A percentile compares a stretch with the other conserved stretches of the same genome.
Conservation (phyloP, 2,329 filamentous ascomycete genomes). For the Alternaria sp. region DNA sequence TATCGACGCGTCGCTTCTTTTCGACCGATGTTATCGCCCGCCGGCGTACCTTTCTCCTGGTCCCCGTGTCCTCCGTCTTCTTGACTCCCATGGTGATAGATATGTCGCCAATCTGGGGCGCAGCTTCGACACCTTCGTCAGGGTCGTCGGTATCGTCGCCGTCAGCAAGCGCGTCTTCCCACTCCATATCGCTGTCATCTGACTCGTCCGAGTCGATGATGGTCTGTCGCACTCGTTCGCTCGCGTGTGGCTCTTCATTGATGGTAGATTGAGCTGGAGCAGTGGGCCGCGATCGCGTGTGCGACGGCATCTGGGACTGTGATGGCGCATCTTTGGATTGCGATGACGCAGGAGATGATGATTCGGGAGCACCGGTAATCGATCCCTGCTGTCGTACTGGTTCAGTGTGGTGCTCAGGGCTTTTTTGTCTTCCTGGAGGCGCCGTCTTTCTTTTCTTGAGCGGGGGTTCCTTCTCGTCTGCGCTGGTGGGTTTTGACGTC, state of each 20-base stretch:
- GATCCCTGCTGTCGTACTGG: not conserved
- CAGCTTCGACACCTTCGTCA: conserved; percentile 33
- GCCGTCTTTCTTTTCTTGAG: conserved; percentile 51
- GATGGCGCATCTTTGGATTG: conserved; percentile 13
- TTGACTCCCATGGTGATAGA: conserved; percentile 53
- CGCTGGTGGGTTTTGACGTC: conserved; percentile 39
- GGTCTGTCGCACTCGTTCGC: conserved; percentile 50
- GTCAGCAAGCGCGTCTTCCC: conserved; percentile 62
- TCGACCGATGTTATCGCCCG: conserved; percentile 66
- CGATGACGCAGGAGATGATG: conserved; percentile 17
- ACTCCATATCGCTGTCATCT: conserved; percentile 68
- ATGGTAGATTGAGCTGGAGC: not conserved
- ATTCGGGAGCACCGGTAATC: not conserved
- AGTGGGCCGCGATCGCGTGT: conserved; percentile 8
- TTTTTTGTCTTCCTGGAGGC: conserved; percentile 12
- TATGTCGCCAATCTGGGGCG: conserved; percentile 51
- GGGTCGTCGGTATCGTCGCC: conserved; percentile 36
- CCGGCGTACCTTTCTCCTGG: conserved; percentile 51
- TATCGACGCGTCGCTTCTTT: conserved; percentile 70
- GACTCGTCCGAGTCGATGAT: conserved; percentile 61
- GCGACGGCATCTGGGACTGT: conserved; percentile 12
- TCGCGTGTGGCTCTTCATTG: conserved; percentile 21
- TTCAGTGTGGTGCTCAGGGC: conserved; percentile 1
- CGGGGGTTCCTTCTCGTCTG: conserved; percentile 46
- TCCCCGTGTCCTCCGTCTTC: conserved; percentile 43